Conservation (phyloP, 495 filamentous ascomycete species). For the Acidiella bohemica region DNA sequence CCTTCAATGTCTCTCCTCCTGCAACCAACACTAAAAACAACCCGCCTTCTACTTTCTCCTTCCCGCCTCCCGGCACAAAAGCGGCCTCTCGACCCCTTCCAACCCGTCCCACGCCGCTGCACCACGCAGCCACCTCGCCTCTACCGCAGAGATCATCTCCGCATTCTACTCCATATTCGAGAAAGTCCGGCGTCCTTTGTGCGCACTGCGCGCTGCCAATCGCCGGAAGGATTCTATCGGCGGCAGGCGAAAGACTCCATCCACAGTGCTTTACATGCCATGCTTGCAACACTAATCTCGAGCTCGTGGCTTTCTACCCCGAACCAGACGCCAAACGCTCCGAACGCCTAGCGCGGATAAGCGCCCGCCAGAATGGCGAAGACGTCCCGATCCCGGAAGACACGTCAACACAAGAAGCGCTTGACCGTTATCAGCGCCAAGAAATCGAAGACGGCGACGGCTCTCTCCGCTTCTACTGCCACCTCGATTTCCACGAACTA, state of each 20-base stretch:
- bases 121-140: conserved; percentile 25
- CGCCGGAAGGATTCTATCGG: conserved; percentile 76
- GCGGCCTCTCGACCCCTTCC: conserved; percentile 18
- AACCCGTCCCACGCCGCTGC: conserved; percentile 23
- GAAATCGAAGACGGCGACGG: conserved; percentile 54
- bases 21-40: too few relatives aligned
- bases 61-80: too few relatives aligned
- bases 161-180: conserved; percentile 35
- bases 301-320: conserved; percentile 90
- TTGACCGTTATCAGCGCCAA: conserved; percentile 19
- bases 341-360: conserved; percentile 58
- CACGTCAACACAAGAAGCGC: too few relatives aligned
- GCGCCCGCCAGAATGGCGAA: conserved; percentile 40
- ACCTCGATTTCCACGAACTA: conserved; percentile 92
- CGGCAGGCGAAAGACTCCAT: conserved; percentile 70
- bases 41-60: too few relatives aligned
- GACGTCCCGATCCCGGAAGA: conserved; percentile 43
- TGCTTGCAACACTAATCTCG: conserved; percentile 73
- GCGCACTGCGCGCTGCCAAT: conserved; percentile 73
- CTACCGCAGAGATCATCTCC: conserved; percentile 29
- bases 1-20: too few relatives aligned
- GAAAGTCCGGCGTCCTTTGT: conserved; percentile 57
- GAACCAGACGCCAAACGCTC: conserved; percentile 61
- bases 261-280: conserved; percentile 86
- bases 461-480: conserved; percentile 78